phyloP scores from a whole-genome alignment of 1,139 yeast species.

The Arxiozyma heterogenica region DNA sequence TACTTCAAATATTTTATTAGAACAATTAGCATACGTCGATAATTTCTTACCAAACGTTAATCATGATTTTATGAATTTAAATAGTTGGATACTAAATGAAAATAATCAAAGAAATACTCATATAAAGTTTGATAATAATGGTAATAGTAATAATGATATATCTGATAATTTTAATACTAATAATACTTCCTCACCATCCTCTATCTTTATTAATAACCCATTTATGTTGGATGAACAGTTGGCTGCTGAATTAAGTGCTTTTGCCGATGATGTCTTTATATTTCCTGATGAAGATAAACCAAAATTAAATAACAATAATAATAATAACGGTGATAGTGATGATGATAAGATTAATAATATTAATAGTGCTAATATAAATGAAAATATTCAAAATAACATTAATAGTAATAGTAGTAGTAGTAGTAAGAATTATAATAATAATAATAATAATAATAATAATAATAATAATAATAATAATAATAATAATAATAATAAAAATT shows the following conservation, averaged over 20 bases:
- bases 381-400: background rate
- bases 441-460: slow-evolving; percentile 8
- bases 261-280: slow-evolving; percentile 68
- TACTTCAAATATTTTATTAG: slow-evolving; percentile 60
- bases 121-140: background rate
- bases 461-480: background rate
- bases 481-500: slow-evolving; percentile 8
- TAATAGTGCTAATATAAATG: slow-evolving; percentile 1
- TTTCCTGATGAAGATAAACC: slow-evolving; percentile 75
- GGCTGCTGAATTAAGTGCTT: slow-evolving; percentile 65
- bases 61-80: slow-evolving; percentile 25
- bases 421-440: background rate
- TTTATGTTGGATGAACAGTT: slow-evolving; percentile 52
- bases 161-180: background rate
- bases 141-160: background rate
- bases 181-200: background rate
- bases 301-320: slow-evolving; percentile 6
- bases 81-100: slow-evolving; percentile 18
- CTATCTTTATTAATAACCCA: background rate
- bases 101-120: background rate
- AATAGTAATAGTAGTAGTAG: too few species aligned
- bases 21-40: slow-evolving; percentile 69
- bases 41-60: slow-evolving; percentile 49
- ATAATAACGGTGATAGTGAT: slow-evolving; percentile 5
- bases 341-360: slow-evolving; percentile 7